A percentile compares a stretch with the other conserved stretches of the same genome.
Conservation (phyloP, 139 green algal genomes). For the Diplosphaera chodatii region DNA sequence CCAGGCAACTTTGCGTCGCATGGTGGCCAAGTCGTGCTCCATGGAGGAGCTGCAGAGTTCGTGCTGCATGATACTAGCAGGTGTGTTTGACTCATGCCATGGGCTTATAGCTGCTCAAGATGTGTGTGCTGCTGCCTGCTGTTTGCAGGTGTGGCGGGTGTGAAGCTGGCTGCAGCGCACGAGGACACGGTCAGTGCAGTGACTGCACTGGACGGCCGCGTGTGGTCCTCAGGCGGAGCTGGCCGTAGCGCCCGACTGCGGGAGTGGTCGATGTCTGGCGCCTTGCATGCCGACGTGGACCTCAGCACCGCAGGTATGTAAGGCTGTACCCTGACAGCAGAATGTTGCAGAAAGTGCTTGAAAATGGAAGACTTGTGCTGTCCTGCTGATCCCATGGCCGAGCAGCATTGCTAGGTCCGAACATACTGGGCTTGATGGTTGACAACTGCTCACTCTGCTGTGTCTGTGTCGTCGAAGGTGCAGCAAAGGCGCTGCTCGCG, state of each 20-base stretch:
- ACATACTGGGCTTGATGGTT: too few species aligned
- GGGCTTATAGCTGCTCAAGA: neutral
- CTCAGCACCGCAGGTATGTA: constrained; percentile 28
- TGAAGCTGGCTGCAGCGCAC: constrained; percentile 23
- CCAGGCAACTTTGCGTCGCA: too few species aligned
- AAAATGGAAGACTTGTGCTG: too few species aligned
- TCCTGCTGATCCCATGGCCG: too few species aligned
- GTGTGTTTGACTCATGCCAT: too few species aligned
- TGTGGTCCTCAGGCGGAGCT: constrained; percentile 36
- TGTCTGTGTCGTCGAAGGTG: neutral
- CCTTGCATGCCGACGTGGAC: neutral
- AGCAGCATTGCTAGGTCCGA: too few species aligned
- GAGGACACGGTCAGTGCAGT: constrained; percentile 24
- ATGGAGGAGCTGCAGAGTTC: too few species aligned
- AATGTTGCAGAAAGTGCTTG: too few species aligned
- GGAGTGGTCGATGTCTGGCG: constrained; percentile 28
- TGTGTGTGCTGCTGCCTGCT: neutral
- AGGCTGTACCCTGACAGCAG: too few species aligned
- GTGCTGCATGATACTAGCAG: too few species aligned
- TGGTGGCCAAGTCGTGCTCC: too few species aligned
- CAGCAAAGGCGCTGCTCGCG: neutral
- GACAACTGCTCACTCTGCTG: too few species aligned
- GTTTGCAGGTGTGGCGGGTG: neutral
- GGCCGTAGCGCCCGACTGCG: constrained; percentile 15
- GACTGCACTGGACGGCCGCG: constrained; percentile 10